A percentile compares a stretch with the other conserved stretches of the same genome.
These are phyloP conservation scores for Antitrichia curtipendula DNA, from an alignment of 225 moss, liverwort and hornwort species.

Conservation along the genomic window DNA sequence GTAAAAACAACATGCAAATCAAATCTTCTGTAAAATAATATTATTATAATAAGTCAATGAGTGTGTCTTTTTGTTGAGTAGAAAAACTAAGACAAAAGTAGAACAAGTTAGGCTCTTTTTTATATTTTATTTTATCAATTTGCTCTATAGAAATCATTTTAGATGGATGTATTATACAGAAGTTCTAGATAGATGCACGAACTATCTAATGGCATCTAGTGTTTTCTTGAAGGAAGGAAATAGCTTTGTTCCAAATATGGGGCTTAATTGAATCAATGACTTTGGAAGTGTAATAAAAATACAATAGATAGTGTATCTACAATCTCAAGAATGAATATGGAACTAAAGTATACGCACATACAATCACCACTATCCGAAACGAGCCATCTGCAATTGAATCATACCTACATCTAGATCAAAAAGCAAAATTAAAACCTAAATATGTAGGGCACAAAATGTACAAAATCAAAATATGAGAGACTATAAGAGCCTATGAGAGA, in stretches of 20 bases:
- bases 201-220: not conserved
- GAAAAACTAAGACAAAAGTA: not conserved
- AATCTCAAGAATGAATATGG: not conserved
- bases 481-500: not conserved
- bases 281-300: not conserved
- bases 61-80: too few relatives aligned
- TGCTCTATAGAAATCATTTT: not conserved
- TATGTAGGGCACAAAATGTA: not conserved
- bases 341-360: not conserved
- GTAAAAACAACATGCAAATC: not conserved
- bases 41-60: rapidly evolving
- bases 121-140: not conserved
- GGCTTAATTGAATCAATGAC: not conserved
- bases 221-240: rapidly evolving
- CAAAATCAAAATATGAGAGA: not conserved
- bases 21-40: not conserved
- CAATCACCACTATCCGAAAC: not conserved
- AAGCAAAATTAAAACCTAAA: not conserved
- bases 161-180: not conserved
- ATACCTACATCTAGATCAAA: not conserved
- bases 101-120: not conserved
- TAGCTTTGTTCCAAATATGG: rapidly evolving
- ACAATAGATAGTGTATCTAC: not conserved
- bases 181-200: not conserved
- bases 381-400: not conserved